Evolutionary conservation across 768 basidiomycete species (phyloP).

Genomic region (Pleurotus eryngii): DNA sequence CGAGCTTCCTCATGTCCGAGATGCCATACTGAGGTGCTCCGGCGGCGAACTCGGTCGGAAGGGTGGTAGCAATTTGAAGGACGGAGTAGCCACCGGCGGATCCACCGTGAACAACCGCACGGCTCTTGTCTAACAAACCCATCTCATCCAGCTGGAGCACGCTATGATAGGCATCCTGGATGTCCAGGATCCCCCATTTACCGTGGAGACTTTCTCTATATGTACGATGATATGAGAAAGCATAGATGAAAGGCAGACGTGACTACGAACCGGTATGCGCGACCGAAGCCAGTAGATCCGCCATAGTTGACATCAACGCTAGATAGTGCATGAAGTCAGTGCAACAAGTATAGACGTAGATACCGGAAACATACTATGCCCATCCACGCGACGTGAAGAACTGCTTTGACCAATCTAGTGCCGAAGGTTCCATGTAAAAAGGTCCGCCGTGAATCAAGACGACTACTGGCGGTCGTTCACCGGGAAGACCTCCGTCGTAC

Average conservation of each 20-base stretch:
- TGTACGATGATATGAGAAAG: constrained; percentile 20
- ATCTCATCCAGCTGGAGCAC: constrained; percentile 36
- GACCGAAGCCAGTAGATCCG: no score
- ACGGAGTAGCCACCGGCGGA: constrained; percentile 57
- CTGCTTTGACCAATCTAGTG: constrained; percentile 33
- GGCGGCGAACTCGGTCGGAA: constrained; percentile 38
- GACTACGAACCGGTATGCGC: no score
- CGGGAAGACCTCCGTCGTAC: constrained; percentile 30
- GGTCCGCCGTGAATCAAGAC: constrained; percentile 55
- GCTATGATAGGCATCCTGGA: constrained; percentile 44
- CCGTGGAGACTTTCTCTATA: constrained; percentile 43
- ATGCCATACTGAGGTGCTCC: constrained; percentile 50
- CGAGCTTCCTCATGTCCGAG: constrained; percentile 45
- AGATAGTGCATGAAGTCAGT: no score
- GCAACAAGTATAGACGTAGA: no score
- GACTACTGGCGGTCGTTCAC: constrained; percentile 49
- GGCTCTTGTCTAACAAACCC: constrained; percentile 37
- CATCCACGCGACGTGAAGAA: no score
- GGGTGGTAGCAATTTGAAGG: constrained; percentile 35
- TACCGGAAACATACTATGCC: no score
- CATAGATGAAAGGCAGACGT: no score
- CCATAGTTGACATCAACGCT: no score
- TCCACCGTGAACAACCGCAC: constrained; percentile 52
- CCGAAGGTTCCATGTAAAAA: constrained; percentile 32
- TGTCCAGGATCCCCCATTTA: constrained; percentile 59